These are phyloP conservation scores for Penicillium sp. DNA, from an alignment of 2,329 filamentous ascomycete species.

Conservation along the genomic window DNA sequence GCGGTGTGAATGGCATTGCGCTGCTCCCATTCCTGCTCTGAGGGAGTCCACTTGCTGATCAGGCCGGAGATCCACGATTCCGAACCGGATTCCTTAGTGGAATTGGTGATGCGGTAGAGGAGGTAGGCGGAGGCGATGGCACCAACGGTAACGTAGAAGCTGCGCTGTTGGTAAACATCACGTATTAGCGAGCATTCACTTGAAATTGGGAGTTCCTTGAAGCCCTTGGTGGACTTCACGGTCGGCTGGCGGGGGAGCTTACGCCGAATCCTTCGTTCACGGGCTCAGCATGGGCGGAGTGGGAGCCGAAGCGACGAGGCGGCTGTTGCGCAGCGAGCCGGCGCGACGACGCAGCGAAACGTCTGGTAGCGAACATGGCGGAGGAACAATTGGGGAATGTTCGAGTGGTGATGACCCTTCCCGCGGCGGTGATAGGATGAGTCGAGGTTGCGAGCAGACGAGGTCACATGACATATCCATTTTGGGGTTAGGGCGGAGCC, in stretches of 20 bases:
- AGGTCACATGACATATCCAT: constrained; percentile 17
- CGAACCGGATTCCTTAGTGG: constrained; percentile 36
- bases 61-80: constrained; percentile 43
- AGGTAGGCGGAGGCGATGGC: constrained; percentile 41
- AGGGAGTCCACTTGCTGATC: constrained; percentile 54
- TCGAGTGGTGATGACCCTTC: constrained; percentile 30
- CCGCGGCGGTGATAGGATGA: constrained; percentile 23
- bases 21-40: constrained; percentile 51
- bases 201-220: constrained; percentile 7
- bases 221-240: constrained; percentile 8
- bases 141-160: constrained; percentile 46
- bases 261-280: constrained; percentile 47
- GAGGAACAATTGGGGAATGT: constrained; percentile 29
- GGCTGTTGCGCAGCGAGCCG: constrained; percentile 38
- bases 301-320: constrained; percentile 43
- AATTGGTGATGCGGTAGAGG: constrained; percentile 41
- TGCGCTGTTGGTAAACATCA: constrained; percentile 35
- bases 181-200: constrained; percentile 16
- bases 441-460: constrained; percentile 17
- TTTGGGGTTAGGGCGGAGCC: constrained; percentile 16
- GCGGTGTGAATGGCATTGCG: constrained; percentile 58
- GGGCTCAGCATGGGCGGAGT: constrained; percentile 40
- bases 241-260: constrained; percentile 26
- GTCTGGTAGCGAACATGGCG: constrained; percentile 42
- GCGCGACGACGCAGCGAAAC: constrained; percentile 37